A percentile compares a stretch with the other conserved stretches of the same genome.
phyloP scores from a whole-genome alignment of 805 yeast species.

The Kuraishia ogatae region DNA sequence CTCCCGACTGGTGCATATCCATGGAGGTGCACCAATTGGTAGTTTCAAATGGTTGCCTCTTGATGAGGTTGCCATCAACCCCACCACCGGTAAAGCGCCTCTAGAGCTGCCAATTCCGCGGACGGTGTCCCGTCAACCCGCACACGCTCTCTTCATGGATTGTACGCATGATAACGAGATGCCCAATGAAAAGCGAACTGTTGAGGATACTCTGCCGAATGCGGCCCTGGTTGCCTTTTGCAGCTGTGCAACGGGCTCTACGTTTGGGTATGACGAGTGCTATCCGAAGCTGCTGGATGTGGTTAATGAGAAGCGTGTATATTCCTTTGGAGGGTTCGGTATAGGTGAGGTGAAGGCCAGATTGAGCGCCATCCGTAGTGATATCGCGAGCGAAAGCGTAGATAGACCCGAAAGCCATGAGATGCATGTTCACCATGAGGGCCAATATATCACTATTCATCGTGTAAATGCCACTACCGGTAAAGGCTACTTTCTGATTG shows the following conservation, averaged over 20 bases:
- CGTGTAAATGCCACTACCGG: slow-evolving; percentile 79
- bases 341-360: slow-evolving; percentile 65
- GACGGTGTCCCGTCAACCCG: slow-evolving; percentile 57
- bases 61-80: slow-evolving; percentile 57
- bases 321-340: slow-evolving; percentile 48
- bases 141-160: slow-evolving; percentile 95
- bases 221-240: slow-evolving; percentile 93
- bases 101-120: slow-evolving; percentile 48
- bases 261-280: slow-evolving; percentile 88
- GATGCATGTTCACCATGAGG: slow-evolving; percentile 92
- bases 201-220: slow-evolving; percentile 89
- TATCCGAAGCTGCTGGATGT: slow-evolving; percentile 77
- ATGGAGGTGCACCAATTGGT: slow-evolving; percentile 95
- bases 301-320: slow-evolving; percentile 65
- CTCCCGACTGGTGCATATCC: slow-evolving; percentile 78
- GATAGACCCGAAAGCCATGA: slow-evolving; percentile 59
- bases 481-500: slow-evolving; percentile 80
- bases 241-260: slow-evolving; percentile 89
- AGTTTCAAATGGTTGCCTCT: slow-evolving; percentile 76
- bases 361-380: slow-evolving; percentile 48
- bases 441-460: slow-evolving; percentile 85
- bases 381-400: slow-evolving; percentile 44
- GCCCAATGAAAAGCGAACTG: slow-evolving; percentile 82
- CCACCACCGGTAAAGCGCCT: slow-evolving; percentile 34
- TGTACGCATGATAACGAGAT: slow-evolving; percentile 95